phyloP scores from a whole-genome alignment of 1,284 basidiomycete genomes.

The Microbotryomycetes sp. region DNA sequence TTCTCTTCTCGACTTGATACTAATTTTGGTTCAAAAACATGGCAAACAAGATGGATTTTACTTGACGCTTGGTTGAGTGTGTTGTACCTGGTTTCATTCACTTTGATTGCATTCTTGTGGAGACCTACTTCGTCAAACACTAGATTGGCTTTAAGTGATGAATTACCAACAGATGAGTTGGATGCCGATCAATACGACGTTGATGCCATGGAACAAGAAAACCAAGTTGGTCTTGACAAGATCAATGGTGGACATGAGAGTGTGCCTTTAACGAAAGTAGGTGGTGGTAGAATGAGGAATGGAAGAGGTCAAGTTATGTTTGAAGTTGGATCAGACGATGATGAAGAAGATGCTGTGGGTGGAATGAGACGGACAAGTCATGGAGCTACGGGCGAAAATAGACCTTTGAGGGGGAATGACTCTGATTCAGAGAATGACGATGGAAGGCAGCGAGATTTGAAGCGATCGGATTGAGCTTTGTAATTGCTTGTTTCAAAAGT shows the following conservation, averaged over 20 bases:
- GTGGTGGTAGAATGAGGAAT: no score
- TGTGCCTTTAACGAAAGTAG: conserved; percentile 23
- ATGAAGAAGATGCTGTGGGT: conserved; percentile 51
- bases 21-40: conserved; percentile 89
- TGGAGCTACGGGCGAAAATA: neutral
- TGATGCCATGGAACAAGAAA: conserved; percentile 33
- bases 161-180: conserved; percentile 77
- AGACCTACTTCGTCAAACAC: conserved; percentile 86
- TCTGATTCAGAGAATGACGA: conserved; percentile 16
- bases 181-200: conserved; percentile 85
- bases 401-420: conserved; percentile 2
- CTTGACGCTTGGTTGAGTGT: conserved; percentile 83
- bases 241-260: conserved; percentile 40
- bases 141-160: conserved; percentile 80
- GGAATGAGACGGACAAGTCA: conserved; percentile 21
- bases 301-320: conserved; percentile 74
- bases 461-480: no score
- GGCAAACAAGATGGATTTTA: conserved; percentile 90
- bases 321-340: conserved; percentile 72
- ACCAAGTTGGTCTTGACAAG: conserved; percentile 43
- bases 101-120: conserved; percentile 83
- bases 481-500: no score
- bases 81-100: conserved; percentile 73
- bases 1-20: conserved; percentile 85
- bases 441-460: no score